These are phyloP conservation scores for Onygenales sp. DNA, from an alignment of 2,329 filamentous ascomycete species.

Conservation along the genomic window DNA sequence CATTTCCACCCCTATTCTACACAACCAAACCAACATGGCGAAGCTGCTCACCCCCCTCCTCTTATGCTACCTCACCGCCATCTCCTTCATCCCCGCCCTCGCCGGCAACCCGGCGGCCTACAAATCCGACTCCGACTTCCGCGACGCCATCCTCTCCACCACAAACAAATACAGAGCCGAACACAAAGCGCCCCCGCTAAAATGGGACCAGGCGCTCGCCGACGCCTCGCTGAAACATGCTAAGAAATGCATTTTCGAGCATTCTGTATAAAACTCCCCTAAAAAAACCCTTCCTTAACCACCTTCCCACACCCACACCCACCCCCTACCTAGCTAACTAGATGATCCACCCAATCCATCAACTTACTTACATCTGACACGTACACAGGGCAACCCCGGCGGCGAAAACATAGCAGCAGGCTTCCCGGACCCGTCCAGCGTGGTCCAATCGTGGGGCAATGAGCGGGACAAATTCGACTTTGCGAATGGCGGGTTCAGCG, in stretches of 20 bases:
- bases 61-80: no score
- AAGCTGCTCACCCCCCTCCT: neutral
- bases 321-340: neutral
- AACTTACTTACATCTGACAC: neutral
- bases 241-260: constrained; percentile 31
- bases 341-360: neutral
- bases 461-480: constrained; percentile 54
- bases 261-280: constrained; percentile 22
- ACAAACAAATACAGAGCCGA: constrained; percentile 57
- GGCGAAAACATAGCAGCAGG: constrained; percentile 69
- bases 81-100: no score
- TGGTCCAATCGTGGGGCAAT: constrained; percentile 58
- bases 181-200: constrained; percentile 50
- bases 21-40: neutral
- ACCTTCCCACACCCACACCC: no score
- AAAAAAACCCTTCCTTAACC: neutral
- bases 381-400: constrained; percentile 16
- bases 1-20: neutral
- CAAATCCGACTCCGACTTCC: neutral
- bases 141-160: constrained; percentile 18
- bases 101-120: neutral
- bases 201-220: constrained; percentile 58
- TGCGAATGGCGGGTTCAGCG: constrained; percentile 41
- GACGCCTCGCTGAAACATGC: constrained; percentile 45
- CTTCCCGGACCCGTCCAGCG: constrained; percentile 48